Percentiles rank a stretch among this genome's conserved stretches.
These are phyloP conservation scores for Eutrema yunnanense DNA, from an alignment of 345 rosid genomes.

Conservation along the genomic window DNA sequence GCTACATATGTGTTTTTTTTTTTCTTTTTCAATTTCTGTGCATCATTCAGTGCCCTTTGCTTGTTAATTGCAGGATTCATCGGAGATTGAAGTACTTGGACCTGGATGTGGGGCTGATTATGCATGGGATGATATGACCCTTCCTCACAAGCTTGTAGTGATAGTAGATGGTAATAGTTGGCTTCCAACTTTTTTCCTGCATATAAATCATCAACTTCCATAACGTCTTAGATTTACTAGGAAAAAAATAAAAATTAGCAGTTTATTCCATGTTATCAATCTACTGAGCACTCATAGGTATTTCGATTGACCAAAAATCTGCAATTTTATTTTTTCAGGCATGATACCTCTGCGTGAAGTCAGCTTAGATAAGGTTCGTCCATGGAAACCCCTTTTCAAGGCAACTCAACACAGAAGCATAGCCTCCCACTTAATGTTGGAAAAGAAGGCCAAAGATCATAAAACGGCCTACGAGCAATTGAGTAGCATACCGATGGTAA, in stretches of 20 bases:
- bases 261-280: background rate
- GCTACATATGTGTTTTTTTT: background rate
- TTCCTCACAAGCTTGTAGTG: constrained; percentile 78
- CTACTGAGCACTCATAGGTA: constrained; percentile 1
- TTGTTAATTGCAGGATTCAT: constrained; percentile 56
- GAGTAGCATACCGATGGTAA: constrained; percentile 41
- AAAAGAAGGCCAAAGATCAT: constrained; percentile 35
- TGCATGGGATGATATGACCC: constrained; percentile 91
- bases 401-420: constrained; percentile 43
- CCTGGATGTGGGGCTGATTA: constrained; percentile 58
- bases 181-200: background rate
- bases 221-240: background rate
- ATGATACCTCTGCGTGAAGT: constrained; percentile 64
- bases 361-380: constrained; percentile 86
- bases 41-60: background rate
- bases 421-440: constrained; percentile 45
- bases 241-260: background rate
- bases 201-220: background rate
- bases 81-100: constrained; percentile 72
- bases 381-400: constrained; percentile 85
- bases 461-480: constrained; percentile 35
- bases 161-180: constrained; percentile 55
- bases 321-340: constrained; percentile 40
- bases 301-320: constrained; percentile 10
- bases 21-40: background rate